A percentile compares a stretch with the other conserved stretches of the same genome.
Evolutionary conservation across 2,329 filamentous ascomycete genomes (phyloP).

Genomic region (Curvularia sp.): DNA sequence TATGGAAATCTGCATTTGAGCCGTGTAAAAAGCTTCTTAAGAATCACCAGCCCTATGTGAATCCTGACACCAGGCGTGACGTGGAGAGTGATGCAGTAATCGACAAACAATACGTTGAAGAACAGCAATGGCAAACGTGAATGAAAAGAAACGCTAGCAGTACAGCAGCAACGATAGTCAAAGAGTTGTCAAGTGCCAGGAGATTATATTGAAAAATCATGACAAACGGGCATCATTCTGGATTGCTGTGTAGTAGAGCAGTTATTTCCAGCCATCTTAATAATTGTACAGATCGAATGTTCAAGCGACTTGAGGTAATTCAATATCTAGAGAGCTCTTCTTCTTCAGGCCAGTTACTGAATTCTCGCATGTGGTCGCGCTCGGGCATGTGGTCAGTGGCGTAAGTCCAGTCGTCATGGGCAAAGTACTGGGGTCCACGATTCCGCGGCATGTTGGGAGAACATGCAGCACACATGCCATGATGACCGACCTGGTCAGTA

Average conservation of each 20-base stretch:
- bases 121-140: conserved; percentile 8
- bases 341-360: conserved; percentile 26
- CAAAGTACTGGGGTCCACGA: conserved; percentile 7
- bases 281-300: background rate
- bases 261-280: background rate
- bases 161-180: background rate
- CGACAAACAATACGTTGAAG: conserved; percentile 18
- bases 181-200: too few relatives aligned
- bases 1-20: background rate
- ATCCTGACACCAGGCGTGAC: conserved; percentile 16
- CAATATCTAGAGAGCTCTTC: conserved; percentile 12
- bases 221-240: background rate
- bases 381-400: conserved; percentile 15
- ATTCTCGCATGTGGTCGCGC: conserved; percentile 26
- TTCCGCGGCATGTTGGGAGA: conserved; percentile 14
- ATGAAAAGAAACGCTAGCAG: background rate
- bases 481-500: conserved; percentile 26
- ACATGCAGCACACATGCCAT: conserved; percentile 25
- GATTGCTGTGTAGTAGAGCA: background rate
- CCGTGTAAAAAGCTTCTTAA: background rate
- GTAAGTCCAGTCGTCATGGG: conserved; percentile 25
- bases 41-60: conserved; percentile 4
- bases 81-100: conserved; percentile 12
- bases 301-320: background rate
- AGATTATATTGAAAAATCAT: background rate